Evolutionary conservation across 2,329 filamentous ascomycete genomes (phyloP).

Genomic region (Neodidymelliopsis sp.): DNA sequence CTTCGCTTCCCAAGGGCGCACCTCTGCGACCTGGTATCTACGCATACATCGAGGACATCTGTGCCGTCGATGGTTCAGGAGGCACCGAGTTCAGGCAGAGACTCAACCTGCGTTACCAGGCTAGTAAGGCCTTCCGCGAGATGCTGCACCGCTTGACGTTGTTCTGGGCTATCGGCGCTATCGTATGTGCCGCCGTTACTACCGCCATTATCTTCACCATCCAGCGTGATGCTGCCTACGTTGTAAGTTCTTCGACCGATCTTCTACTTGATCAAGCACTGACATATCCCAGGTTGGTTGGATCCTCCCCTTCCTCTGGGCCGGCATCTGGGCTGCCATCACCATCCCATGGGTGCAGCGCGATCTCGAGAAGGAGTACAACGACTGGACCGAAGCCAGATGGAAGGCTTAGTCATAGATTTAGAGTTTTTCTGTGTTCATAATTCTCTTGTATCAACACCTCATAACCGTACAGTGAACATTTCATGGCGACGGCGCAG

Average conservation of each 20-base stretch:
- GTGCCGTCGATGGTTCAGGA: conserved; percentile 61
- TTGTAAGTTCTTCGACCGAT: conserved; percentile 44
- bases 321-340: conserved; percentile 55
- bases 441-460: conserved; percentile 10
- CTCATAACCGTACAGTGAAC: conserved; percentile 3
- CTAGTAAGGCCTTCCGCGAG: conserved; percentile 60
- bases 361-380: conserved; percentile 45
- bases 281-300: conserved; percentile 52
- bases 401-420: conserved; percentile 51
- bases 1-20: conserved; percentile 59
- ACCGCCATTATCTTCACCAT: conserved; percentile 59
- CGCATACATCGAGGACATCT: conserved; percentile 62
- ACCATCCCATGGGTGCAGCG: conserved; percentile 57
- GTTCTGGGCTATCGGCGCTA: conserved; percentile 60
- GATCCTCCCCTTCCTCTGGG: conserved; percentile 60
- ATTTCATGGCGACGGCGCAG: conserved; percentile 14
- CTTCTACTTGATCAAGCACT: conserved; percentile 2
- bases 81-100: conserved; percentile 61
- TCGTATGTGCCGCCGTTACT: conserved; percentile 50
- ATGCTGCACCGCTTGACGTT: conserved; percentile 61
- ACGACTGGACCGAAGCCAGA: conserved; percentile 45
- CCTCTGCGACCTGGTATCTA: conserved; percentile 63
- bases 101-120: conserved; percentile 61
- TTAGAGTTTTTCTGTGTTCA: neutral
- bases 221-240: conserved; percentile 56